Conservation (phyloP, 352 stramenopile genomes). For the Pythium phragmiticola region DNA sequence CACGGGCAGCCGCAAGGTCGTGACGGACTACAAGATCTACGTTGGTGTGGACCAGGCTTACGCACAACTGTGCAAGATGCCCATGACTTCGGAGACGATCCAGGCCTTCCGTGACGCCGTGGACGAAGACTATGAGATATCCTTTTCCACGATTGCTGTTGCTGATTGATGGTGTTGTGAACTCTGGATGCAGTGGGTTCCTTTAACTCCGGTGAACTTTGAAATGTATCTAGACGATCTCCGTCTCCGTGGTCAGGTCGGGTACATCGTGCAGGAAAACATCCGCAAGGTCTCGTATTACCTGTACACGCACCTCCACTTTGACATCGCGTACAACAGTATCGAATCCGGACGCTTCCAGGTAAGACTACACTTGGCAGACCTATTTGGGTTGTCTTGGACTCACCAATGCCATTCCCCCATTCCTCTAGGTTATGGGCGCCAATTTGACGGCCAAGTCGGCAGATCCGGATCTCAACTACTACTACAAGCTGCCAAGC, state of each 20-base stretch:
- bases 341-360: conserved; percentile 77
- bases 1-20: conserved; percentile 92
- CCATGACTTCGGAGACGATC: conserved; percentile 74
- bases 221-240: conserved; percentile 99
- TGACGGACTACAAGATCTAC: conserved; percentile 83
- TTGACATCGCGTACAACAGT: conserved; percentile 93
- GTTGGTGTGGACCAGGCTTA: conserved; percentile 84
- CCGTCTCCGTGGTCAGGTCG: conserved; percentile 95
- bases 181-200: neutral
- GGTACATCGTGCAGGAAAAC: conserved; percentile 79
- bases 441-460: conserved; percentile 70
- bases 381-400: neutral
- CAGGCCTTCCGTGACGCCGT: conserved; percentile 94
- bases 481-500: conserved; percentile 52
- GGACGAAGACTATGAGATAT: conserved; percentile 95
- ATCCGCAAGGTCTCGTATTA: conserved; percentile 83
- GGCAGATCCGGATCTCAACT: conserved; percentile 53
- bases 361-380: conserved; percentile 24
- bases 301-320: conserved; percentile 96
- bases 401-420: too few species aligned
- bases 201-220: conserved; percentile 62
- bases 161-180: neutral
- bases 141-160: conserved; percentile 21
- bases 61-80: conserved; percentile 89
- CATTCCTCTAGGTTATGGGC: conserved; percentile 49